Percentiles rank a stretch among this genome's conserved stretches.
These are phyloP conservation scores for Eucalyptus sideroxylon DNA, from an alignment of 345 rosid species.

Conservation along the genomic window DNA sequence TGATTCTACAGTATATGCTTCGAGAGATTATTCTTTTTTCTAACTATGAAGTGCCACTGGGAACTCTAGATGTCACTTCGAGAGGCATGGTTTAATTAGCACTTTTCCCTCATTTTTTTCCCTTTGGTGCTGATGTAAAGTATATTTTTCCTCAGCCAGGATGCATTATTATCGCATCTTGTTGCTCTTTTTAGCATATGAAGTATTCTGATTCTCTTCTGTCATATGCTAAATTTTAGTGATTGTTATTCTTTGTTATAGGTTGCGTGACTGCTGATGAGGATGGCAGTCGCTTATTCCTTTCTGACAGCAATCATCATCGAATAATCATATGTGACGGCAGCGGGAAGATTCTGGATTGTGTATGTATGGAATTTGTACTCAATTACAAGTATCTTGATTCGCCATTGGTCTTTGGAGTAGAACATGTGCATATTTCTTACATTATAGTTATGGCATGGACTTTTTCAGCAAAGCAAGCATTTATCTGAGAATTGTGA, in stretches of 20 bases:
- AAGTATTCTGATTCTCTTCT: not conserved
- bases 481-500: not conserved
- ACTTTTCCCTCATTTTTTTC: not conserved
- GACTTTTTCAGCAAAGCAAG: not conserved
- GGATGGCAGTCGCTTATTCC: conserved; percentile 46
- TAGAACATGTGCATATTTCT: not conserved
- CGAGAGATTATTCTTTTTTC: not conserved
- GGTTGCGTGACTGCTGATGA: conserved; percentile 79
- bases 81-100: not conserved
- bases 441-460: not conserved
- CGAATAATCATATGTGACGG: conserved; percentile 53
- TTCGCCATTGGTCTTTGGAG: not conserved
- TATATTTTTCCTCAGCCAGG: not conserved
- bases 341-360: conserved; percentile 63
- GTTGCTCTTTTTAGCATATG: not conserved
- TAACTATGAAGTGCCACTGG: not conserved
- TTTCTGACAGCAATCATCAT: conserved; percentile 96
- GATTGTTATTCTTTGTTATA: not conserved
- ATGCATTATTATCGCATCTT: not conserved
- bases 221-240: not conserved
- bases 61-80: not conserved
- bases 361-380: conserved; percentile 36
- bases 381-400: not conserved
- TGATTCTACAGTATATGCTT: not conserved
- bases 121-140: not conserved